Base-by-base conservation (phyloP, 768 basidiomycete species). In the Termitomyces bulborhizus region DNA sequence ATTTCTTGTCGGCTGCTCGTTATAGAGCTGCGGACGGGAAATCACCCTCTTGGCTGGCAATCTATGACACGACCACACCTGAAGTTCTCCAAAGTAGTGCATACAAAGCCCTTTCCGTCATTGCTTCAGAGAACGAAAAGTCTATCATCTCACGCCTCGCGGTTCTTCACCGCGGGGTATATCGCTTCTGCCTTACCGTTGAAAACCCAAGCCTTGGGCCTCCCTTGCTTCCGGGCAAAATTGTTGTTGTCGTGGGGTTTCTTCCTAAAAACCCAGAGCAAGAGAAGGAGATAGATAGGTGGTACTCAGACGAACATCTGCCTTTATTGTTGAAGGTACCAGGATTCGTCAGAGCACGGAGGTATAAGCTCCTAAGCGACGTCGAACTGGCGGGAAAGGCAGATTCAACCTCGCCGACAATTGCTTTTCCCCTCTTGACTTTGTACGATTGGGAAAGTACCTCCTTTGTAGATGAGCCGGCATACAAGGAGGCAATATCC, bases 261-360 rank as follows among this genome's bases (percentile, higher is more conserved):
- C 43, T 46, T 27, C 48, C 59, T 21, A 26, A 34, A 1, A 21
- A 53, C 5, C 32, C 43, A 1, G 63, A 65, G 27, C 59, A 51
- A 15, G 68, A 69, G 39, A 60, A 59, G 8, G 69, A 69, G 2
- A 52, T 69, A 26, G 64, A 68, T 50, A 63, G 54, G 43, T 73
- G 68, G 66, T 73, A 71, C 57, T 57, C 54, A 11, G 65, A 65
- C 40, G 68, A 71, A 43, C 69, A 71, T 53, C 58, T 69, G 21
- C 51, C 29, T 9, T 34, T 64, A 51, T 29, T 70, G 36, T 60
- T 61, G 18, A 66, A 67, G 41, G 64, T 66, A 6, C 66, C 66
- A 26, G 70, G 71, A n/a, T 73, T 68, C 58, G 56, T 67, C 27
- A 59, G 69, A 29, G 58, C 59, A 16, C 59, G 71, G 48, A 53